Evolutionary conservation across 768 basidiomycete species (phyloP).

Genomic region (Stropharia rugosoannulata): DNA sequence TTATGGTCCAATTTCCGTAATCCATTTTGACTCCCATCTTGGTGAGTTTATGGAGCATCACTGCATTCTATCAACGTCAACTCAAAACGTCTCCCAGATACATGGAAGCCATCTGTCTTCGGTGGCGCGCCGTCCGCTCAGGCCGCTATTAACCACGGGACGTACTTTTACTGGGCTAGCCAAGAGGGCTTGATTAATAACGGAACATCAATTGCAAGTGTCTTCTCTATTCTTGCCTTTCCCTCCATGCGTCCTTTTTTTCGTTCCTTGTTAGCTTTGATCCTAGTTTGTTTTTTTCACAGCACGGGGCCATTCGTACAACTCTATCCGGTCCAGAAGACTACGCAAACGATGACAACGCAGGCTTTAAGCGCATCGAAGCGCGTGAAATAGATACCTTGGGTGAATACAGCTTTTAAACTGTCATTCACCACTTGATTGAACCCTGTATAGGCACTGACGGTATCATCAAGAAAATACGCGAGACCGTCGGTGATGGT

Average conservation of each 20-base stretch:
- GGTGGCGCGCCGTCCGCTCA: slow-evolving; percentile 72
- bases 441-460: slow-evolving; percentile 46
- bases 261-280: slow-evolving; percentile 45
- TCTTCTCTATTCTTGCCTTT: slow-evolving; percentile 25
- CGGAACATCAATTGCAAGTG: slow-evolving; percentile 82
- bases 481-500: slow-evolving; percentile 67
- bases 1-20: slow-evolving; percentile 79
- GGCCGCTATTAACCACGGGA: slow-evolving; percentile 82
- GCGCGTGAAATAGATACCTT: slow-evolving; percentile 84
- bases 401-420: slow-evolving; percentile 37
- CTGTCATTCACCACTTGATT: background rate
- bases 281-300: slow-evolving; percentile 66
- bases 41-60: slow-evolving; percentile 14
- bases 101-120: slow-evolving; percentile 75
- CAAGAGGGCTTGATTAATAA: slow-evolving; percentile 79
- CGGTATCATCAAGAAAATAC: slow-evolving; percentile 80
- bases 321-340: slow-evolving; percentile 78
- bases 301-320: slow-evolving; percentile 88
- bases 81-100: slow-evolving; percentile 37
- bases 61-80: background rate
- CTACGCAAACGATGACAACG: slow-evolving; percentile 72
- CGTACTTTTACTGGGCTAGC: slow-evolving; percentile 89
- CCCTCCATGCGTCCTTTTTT: slow-evolving; percentile 10
- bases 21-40: slow-evolving; percentile 87
- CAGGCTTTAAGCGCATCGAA: slow-evolving; percentile 82